These are phyloP conservation scores for Glaciozyma martinii DNA, from an alignment of 768 basidiomycete species.

Conservation along the genomic window DNA sequence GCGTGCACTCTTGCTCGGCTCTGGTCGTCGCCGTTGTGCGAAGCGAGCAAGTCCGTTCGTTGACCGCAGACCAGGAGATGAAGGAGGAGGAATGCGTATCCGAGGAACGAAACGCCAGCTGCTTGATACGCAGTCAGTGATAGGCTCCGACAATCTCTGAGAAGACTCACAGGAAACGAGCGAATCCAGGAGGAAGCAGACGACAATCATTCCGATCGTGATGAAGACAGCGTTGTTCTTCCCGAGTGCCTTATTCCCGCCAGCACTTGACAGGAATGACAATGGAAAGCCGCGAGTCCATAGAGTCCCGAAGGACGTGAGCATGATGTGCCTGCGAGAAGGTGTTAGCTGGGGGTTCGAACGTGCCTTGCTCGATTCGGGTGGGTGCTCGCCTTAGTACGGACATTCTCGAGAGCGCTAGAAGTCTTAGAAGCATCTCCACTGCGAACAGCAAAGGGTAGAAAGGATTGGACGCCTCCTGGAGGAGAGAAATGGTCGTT, in stretches of 20 bases:
- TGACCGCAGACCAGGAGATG: slow-evolving; percentile 20
- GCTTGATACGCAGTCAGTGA: background rate
- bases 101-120: background rate
- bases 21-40: slow-evolving; percentile 9
- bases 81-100: slow-evolving; percentile 16
- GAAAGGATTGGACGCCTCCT: background rate
- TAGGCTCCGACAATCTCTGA: background rate
- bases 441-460: background rate
- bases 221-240: slow-evolving; percentile 23
- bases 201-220: slow-evolving; percentile 12
- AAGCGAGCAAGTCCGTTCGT: slow-evolving; percentile 14
- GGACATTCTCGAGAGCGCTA: slow-evolving; percentile 7
- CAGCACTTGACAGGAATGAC: slow-evolving; percentile 8
- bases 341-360: background rate
- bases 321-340: slow-evolving; percentile 25
- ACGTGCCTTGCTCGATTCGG: background rate
- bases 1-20: slow-evolving; percentile 16
- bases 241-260: slow-evolving; percentile 19
- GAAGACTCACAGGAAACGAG: slow-evolving; percentile 2
- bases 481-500: background rate
- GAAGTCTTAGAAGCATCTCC: slow-evolving; percentile 14
- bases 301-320: slow-evolving; percentile 26
- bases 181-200: slow-evolving; percentile 11
- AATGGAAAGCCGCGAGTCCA: slow-evolving; percentile 27
- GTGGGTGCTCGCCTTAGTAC: slow-evolving; percentile 4